Evolutionary conservation across 352 stramenopile genomes (phyloP).

Genomic region (Pseudoperonospora humuli): DNA sequence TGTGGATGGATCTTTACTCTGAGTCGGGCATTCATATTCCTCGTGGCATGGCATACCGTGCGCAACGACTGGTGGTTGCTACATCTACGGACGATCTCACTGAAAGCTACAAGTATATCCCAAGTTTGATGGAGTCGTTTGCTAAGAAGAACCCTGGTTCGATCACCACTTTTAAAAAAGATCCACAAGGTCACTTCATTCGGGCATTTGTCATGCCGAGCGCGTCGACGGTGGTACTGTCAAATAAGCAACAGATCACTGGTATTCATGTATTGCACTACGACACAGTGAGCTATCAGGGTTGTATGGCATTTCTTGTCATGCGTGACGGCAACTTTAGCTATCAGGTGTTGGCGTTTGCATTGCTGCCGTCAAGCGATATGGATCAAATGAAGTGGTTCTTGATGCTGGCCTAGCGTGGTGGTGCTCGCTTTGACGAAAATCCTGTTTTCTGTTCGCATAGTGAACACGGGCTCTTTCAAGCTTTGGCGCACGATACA

Average conservation of each 20-base stretch:
- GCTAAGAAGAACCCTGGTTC: constrained; percentile 64
- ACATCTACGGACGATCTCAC: constrained; percentile 67
- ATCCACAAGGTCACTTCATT: constrained; percentile 54
- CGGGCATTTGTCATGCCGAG: constrained; percentile 67
- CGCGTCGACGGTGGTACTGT: constrained; percentile 33
- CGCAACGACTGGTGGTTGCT: constrained; percentile 53
- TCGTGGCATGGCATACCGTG: constrained; percentile 63
- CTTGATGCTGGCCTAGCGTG: constrained; percentile 39
- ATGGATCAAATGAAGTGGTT: constrained; percentile 78
- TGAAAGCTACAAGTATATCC: constrained; percentile 80
- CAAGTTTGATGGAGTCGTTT: constrained; percentile 63
- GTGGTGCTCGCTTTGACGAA: constrained; percentile 40
- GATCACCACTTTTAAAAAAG: constrained; percentile 51
- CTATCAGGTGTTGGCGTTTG: constrained; percentile 63
- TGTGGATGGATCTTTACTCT: constrained; percentile 60
- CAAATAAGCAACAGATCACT: constrained; percentile 55
- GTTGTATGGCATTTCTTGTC: constrained; percentile 50
- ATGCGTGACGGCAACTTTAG: constrained; percentile 62
- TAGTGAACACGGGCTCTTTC: constrained; percentile 48
- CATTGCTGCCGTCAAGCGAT: constrained; percentile 50
- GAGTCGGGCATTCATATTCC: constrained; percentile 62
- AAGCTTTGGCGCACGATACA: constrained; percentile 43
- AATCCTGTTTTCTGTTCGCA: constrained; percentile 54
- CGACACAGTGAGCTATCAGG: constrained; percentile 60
- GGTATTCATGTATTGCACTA: constrained; percentile 71